phyloP scores from a whole-genome alignment of 23 red algal species.

The Gracilaria gracilis region DNA sequence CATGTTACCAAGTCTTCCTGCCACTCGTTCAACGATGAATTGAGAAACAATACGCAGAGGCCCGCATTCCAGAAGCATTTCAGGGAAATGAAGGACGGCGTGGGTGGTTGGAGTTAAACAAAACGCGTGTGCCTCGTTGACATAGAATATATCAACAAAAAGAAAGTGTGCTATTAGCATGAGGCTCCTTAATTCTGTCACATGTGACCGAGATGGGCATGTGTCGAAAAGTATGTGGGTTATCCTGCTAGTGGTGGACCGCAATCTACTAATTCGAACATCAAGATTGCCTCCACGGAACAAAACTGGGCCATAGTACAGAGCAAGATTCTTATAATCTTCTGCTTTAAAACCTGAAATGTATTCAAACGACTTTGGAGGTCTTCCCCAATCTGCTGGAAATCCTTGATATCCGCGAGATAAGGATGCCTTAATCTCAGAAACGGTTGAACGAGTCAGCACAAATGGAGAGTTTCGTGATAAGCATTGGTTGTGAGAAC shows the following conservation, averaged over 20 bases:
- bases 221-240: not conserved
- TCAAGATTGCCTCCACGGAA: not conserved
- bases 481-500: not conserved
- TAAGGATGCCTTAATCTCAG: not conserved
- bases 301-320: not conserved
- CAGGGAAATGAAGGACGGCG: not conserved
- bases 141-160: conserved; percentile 18
- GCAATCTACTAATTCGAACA: not conserved
- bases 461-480: not conserved
- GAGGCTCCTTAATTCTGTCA: not conserved
- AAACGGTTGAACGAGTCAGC: not conserved
- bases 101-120: conserved; percentile 18
- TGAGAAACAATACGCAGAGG: conserved; percentile 1
- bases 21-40: conserved; percentile 5
- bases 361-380: not conserved
- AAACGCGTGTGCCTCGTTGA: not conserved
- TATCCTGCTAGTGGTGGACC: not conserved
- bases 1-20: not conserved
- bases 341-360: not conserved
- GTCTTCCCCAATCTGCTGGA: conserved; percentile 14
- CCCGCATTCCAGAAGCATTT: not conserved
- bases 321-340: conserved; percentile 18
- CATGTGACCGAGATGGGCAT: not conserved
- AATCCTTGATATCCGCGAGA: not conserved
- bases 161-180: not conserved